Evolutionary conservation across 73 alveolate species (phyloP), one percentile per base, ranked within the genome.

Genomic region (Uronychia binucleata): DNA sequence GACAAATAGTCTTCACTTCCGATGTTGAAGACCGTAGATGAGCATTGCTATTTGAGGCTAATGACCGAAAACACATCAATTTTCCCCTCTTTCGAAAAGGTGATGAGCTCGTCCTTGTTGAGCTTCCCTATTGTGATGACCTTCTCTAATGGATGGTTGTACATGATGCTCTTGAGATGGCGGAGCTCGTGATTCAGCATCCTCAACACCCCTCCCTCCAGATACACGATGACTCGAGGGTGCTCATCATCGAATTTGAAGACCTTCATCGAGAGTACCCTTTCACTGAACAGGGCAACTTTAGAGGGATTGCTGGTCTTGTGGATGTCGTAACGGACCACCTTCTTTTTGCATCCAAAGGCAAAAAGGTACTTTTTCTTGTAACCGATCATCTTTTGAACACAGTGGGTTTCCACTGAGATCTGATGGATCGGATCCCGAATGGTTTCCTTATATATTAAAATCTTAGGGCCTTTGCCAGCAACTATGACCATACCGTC

Each of bases 21-120:
- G 5, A 83, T 27, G 30, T 83, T 83, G 78, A 83, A 83, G 30
- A 83, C 33, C 26, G 83, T 75, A 1, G 84, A 81, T 1, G 60
- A 1, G 26, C 35, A 74, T 25, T 77, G 26, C 29, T 83, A 78
- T 30, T 83, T 82, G 14, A 83, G 33, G 8, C 84, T 74, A 27
- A 60, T 75, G 33, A 60, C 76, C 33, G 74, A 60, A 28, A 83
- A 28, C 8, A 83, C 57, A 31, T 32, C 76, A 31, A 83, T 83
- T 1, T 81, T 30, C 30, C 90, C 90, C 76, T 83, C 90, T 31
- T 83, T 83, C 19, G 90, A 74, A 34, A 83, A 83, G 34, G 83
- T n/a, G 67, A 83, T n/a, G 79, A 83, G 74, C 78, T 83, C 90
- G 1, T 81, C 76, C 25, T 74, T 75, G 28, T 81, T 60, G 1